Percentiles rank a stretch among this genome's conserved stretches.
Evolutionary conservation across 1,139 yeast species (phyloP).

Genomic region (Magnusiomyces paraingens): DNA sequence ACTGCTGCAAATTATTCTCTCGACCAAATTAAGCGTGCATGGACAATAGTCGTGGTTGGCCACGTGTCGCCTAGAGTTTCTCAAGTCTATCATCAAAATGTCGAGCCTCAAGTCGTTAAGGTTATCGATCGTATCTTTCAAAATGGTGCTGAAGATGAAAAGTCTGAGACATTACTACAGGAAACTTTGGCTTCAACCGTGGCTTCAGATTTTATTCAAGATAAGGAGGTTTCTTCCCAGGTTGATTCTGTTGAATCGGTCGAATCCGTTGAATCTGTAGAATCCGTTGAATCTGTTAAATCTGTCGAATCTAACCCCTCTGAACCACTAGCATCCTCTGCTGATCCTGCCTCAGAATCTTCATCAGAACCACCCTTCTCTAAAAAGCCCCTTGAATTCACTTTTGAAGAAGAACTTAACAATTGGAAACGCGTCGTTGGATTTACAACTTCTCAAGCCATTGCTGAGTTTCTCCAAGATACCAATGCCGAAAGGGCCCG

Average conservation of each 20-base stretch:
- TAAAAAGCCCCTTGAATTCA: constrained; percentile 1
- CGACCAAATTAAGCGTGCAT: too few species aligned
- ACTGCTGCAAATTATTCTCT: too few species aligned
- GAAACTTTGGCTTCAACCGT: constrained; percentile 1
- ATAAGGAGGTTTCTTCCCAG: not conserved
- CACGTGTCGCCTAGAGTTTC: not conserved
- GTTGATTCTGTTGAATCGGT: not conserved
- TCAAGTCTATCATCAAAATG: constrained; percentile 2
- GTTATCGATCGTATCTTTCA: constrained; percentile 23
- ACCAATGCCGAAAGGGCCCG: constrained; percentile 28
- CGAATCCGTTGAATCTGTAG: not conserved
- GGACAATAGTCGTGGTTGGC: too few species aligned
- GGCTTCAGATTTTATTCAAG: not conserved
- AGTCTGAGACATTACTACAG: constrained; percentile 1
- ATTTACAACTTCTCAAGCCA: constrained; percentile 29
- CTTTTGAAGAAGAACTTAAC: constrained; percentile 4
- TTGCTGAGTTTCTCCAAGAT: constrained; percentile 29
- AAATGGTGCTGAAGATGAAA: constrained; percentile 5
- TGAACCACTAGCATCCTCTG: not conserved
- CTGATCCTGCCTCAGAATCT: constrained; percentile 5
- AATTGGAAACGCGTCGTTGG: constrained; percentile 29
- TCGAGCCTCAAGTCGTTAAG: constrained; percentile 29
- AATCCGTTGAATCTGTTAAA: not conserved
- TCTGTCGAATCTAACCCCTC: not conserved
- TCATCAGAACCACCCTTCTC: not conserved